phyloP scores from a whole-genome alignment of 23 red algal genomes.

The Gracilaria caudata region DNA sequence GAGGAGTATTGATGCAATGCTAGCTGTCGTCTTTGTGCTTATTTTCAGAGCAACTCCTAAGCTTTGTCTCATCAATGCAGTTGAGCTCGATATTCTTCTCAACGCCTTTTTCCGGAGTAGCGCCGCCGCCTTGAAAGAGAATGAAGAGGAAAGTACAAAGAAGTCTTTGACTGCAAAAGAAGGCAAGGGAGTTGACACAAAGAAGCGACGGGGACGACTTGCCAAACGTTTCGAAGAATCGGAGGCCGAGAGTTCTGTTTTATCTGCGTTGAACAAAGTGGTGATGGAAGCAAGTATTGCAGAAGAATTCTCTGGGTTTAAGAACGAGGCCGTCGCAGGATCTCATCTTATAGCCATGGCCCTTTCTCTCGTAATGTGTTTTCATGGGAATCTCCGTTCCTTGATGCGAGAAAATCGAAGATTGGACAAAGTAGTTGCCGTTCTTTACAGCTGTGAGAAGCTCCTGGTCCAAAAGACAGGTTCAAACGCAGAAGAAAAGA shows the following conservation, averaged over 20 bases:
- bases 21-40: constrained; percentile 51
- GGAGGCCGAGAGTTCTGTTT: background rate
- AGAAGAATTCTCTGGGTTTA: constrained; percentile 49
- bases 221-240: constrained; percentile 21
- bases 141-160: background rate
- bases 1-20: constrained; percentile 29
- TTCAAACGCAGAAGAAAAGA: constrained; percentile 4
- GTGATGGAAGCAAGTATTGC: constrained; percentile 6
- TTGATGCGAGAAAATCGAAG: constrained; percentile 66
- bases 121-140: constrained; percentile 30
- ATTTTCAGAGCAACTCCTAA: constrained; percentile 41
- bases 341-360: constrained; percentile 41
- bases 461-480: constrained; percentile 2
- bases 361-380: constrained; percentile 18
- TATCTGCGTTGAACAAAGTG: constrained; percentile 45
- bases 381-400: constrained; percentile 11
- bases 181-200: background rate
- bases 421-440: constrained; percentile 47
- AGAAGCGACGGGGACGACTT: constrained; percentile 12
- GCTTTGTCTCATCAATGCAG: background rate
- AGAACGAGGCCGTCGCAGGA: constrained; percentile 20
- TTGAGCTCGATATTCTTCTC: constrained; percentile 36
- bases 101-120: constrained; percentile 43
- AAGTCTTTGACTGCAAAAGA: background rate
- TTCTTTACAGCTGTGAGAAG: constrained; percentile 58